Evolutionary conservation across 345 rosid species (phyloP), one percentile per base, ranked within the genome.

Genomic region (Camelina sativa): DNA sequence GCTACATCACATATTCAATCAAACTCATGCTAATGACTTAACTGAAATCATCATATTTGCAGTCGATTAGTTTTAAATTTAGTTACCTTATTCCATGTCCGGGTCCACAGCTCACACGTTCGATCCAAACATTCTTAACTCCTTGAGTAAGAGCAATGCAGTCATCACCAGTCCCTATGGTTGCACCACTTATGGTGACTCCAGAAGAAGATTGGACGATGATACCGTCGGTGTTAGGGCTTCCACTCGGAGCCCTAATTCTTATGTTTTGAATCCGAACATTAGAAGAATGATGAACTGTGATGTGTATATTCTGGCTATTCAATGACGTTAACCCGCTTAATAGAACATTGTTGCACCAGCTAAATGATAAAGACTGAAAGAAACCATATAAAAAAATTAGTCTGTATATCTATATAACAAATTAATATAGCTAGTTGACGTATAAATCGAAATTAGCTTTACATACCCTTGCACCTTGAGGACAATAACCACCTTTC

Each of bases 81-180:
- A 41, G 57, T 47, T 25, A 86, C 87, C 89, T 86, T 17, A 86
- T 82, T n/a, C 90, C 90, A 44, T 85, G 91, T 57, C 91, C 89
- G 1, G 91, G 91, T 65, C 91, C 91, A 73, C 91, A 87, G 2
- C 71, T 51, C 11, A 85, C 64, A 9, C 80, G 73, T 48, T 82
- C 81, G 19, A 87, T 78, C 80, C 80, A 78, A 15, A 81, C 17
- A 63, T 84, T 78, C 41, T 66, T 72, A 23, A 85, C 40, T 30
- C 88, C 92, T 60, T 81, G 89, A 17, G 84, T 84, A 8, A 87
- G 59, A 2, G 91, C 85, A 30, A 83, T 48, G 41, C 91, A 87
- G 43, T 87, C 91, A 62, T 87, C 91, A 7, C 91, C 91, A 3
- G 88, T 87, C 23, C 23, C 52, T 41, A 87, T 78, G 20, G 58